These are phyloP conservation scores for Yamadazyma friedrichii DNA, from an alignment of 1,139 yeast species.

Conservation along the genomic window DNA sequence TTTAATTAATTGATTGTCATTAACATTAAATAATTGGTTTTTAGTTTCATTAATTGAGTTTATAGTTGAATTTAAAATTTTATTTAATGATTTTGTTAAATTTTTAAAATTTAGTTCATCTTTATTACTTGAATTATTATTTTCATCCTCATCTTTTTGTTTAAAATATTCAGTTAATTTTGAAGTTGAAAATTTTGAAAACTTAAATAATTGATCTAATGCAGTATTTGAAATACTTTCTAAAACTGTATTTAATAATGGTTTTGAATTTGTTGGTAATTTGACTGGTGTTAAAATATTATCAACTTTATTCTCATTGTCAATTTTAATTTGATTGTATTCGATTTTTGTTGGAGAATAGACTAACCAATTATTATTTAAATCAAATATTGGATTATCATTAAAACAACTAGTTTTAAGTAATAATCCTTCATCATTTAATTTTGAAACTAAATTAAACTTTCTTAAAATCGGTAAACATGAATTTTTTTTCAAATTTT, in stretches of 20 bases:
- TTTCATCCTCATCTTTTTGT: conserved; percentile 14
- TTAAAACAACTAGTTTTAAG: conserved; percentile 34
- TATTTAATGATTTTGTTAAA: conserved; percentile 32
- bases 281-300: conserved; percentile 41
- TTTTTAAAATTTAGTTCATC: conserved; percentile 27
- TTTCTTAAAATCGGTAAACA: conserved; percentile 24
- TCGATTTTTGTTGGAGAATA: conserved; percentile 45
- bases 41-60: conserved; percentile 30
- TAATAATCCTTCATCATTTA: conserved; percentile 22
- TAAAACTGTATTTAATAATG: conserved; percentile 45
- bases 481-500: conserved; percentile 23
- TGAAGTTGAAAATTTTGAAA: conserved; percentile 50
- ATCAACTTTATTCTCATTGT: conserved; percentile 11
- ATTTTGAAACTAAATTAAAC: conserved; percentile 13
- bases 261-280: conserved; percentile 47
- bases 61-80: conserved; percentile 36
- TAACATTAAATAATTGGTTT: conserved; percentile 15
- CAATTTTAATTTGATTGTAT: conserved; percentile 28
- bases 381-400: conserved; percentile 47
- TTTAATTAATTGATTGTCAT: conserved; percentile 37
- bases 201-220: conserved; percentile 49
- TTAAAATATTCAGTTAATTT: conserved; percentile 40
- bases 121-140: conserved; percentile 10
- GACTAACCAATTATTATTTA: conserved; percentile 51
- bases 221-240: conserved; percentile 52